Conservation (phyloP, 495 filamentous ascomycete genomes). For the Staphylotrichum tortipilum region DNA sequence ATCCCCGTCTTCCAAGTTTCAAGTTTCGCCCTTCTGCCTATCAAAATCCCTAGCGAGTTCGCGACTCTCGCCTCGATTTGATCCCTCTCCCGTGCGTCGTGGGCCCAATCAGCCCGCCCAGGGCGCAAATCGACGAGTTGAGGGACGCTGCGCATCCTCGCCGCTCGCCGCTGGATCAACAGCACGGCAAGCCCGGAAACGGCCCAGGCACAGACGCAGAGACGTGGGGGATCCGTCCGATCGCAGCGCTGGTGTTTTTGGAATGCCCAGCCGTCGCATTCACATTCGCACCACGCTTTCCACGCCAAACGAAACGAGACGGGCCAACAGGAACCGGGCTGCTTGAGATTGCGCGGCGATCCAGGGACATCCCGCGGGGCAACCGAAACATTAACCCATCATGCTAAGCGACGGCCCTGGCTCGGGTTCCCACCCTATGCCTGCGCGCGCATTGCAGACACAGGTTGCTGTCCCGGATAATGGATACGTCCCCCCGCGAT, state of each 20-base stretch:
- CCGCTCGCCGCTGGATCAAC: too few relatives aligned
- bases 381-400: conserved; percentile 34
- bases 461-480: conserved; percentile 10
- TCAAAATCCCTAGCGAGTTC: too few relatives aligned
- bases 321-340: background rate
- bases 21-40: too few relatives aligned
- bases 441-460: conserved; percentile 14
- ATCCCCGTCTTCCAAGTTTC: too few relatives aligned
- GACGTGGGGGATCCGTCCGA: background rate
- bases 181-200: too few relatives aligned
- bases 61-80: too few relatives aligned
- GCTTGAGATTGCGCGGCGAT: conserved; percentile 4
- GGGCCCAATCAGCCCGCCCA: too few relatives aligned
- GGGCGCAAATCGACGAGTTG: too few relatives aligned
- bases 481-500: conserved; percentile 17
- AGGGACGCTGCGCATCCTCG: background rate
- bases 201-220: background rate
- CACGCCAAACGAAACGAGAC: conserved; percentile 1
- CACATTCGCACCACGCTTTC: background rate
- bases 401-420: conserved; percentile 36
- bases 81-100: too few relatives aligned
- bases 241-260: background rate
- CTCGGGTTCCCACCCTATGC: conserved; percentile 5
- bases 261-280: background rate
- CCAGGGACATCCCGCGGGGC: conserved; percentile 18